phyloP scores from a whole-genome alignment of 345 rosid species.

The Excoecaria cochinchinensis region DNA sequence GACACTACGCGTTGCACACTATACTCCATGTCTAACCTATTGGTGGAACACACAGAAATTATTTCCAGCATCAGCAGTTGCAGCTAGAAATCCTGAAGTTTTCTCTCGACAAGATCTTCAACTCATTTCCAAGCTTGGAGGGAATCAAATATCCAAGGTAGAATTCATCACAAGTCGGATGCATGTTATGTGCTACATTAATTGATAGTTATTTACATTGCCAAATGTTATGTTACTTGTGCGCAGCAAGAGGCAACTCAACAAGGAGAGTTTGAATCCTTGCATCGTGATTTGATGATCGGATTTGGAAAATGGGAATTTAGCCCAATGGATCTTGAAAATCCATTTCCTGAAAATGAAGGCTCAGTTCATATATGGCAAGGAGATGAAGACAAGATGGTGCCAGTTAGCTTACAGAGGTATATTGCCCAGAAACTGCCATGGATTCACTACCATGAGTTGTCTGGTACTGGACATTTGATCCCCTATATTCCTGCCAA shows the following conservation, averaged over 20 bases:
- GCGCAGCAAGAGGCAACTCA: constrained; percentile 9
- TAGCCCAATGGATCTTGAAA: constrained; percentile 29
- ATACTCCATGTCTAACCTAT: constrained; percentile 24
- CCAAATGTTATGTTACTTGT: not conserved
- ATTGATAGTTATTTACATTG: no score
- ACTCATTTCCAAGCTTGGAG: not conserved
- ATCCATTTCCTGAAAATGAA: constrained; percentile 28
- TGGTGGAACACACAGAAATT: constrained; percentile 33
- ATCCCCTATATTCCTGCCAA: constrained; percentile 2
- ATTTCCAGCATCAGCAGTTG: constrained; percentile 25
- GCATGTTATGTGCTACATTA: not conserved
- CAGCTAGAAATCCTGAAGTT: constrained; percentile 6
- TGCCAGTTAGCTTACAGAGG: constrained; percentile 27
- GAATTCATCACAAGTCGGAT: not conserved
- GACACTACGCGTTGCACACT: constrained; percentile 20
- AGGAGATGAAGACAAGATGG: constrained; percentile 27
- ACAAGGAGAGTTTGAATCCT: constrained; percentile 27
- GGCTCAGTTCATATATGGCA: constrained; percentile 36
- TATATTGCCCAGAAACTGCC: constrained; percentile 21
- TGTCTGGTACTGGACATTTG: constrained; percentile 27
- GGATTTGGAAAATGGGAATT: constrained; percentile 36
- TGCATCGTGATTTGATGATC: constrained; percentile 23
- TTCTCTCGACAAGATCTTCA: constrained; percentile 21
- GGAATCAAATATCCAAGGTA: constrained; percentile 1
- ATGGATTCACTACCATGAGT: constrained; percentile 32